Evolutionary conservation across 441 rosid species (phyloP), one percentile per base, ranked within the genome.

Genomic region (Isatis lusitanica): DNA sequence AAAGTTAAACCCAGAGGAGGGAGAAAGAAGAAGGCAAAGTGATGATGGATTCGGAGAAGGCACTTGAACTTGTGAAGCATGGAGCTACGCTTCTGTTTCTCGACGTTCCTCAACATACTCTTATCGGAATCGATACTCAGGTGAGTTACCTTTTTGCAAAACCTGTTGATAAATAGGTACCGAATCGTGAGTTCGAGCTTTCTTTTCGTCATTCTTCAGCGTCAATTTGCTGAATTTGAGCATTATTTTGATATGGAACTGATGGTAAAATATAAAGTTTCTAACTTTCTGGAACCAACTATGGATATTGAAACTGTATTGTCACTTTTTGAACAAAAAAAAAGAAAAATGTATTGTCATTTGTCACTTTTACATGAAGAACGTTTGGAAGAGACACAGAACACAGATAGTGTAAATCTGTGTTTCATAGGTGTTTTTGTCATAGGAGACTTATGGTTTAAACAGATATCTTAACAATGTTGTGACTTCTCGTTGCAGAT

Each of bases 111-210:
- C 86, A 86, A 62, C 64, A 83, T 77, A 87, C 97, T 13, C 85
- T 92, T 58, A 21, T 94, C 64, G 97, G 97, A 70, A 84, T 94
- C 66, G 97, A 94, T 50, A 87, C 94, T 69, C 97, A 87, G 90
- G 97, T 77, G 9, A 7, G 48, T 57, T 17, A 16, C 35, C 28
- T 26, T 26, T 21, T 26, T 26, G 28, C 28, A 7, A 6, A 9
- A 30, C 9, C 15, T 42, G 4, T 28, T 44, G 28, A 64, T 15
- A 64, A 48, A 18, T 21, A 18, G 10, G 35, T 4, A 40, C 7
- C 66, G 38, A 13, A 26, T 26, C 50, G 12, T 36, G 50, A 67
- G 13, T 53, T 28, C 52, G 18, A 42, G 63, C 12, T 68, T 42
- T 42, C 16, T 52, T n/a, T 26, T 43, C 55, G 0, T 46, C 18